A percentile compares a stretch with the other conserved stretches of the same genome.
phyloP scores from a whole-genome alignment of 2,329 filamentous ascomycete genomes.

The Arthrobotrys sinensis region DNA sequence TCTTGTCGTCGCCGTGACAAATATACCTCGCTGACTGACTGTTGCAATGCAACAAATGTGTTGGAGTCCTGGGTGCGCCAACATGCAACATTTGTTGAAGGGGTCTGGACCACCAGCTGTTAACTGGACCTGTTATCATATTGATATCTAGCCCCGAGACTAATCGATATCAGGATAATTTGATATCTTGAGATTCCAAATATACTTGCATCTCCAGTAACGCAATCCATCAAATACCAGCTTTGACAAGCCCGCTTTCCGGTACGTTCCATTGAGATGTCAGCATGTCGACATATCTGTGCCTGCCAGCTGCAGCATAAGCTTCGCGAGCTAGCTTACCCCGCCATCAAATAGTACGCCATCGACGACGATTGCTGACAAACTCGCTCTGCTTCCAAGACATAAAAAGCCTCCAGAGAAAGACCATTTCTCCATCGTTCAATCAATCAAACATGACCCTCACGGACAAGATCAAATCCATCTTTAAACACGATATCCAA shows the following conservation, averaged over 20 bases:
- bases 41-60: no score
- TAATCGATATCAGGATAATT: not conserved
- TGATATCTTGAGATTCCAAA: constrained; percentile 31
- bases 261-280: constrained; percentile 33
- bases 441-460: constrained; percentile 40
- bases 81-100: no score
- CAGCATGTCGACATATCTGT: constrained; percentile 41
- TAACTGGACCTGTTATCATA: no score
- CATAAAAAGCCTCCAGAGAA: constrained; percentile 6
- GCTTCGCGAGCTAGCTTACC: constrained; percentile 41
- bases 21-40: no score
- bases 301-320: constrained; percentile 45
- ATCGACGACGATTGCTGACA: constrained; percentile 46
- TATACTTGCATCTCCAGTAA: constrained; percentile 18
- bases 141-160: not conserved
- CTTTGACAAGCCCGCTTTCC: not conserved
- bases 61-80: no score
- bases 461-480: constrained; percentile 44
- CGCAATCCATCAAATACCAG: constrained; percentile 28
- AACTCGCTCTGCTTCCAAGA: constrained; percentile 4
- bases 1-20: no score
- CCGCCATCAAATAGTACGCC: constrained; percentile 40
- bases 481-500: constrained; percentile 50
- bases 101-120: no score
- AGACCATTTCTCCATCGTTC: constrained; percentile 7